Conservation (phyloP, 2,329 filamentous ascomycete genomes). For the Ramularia endophylla region DNA sequence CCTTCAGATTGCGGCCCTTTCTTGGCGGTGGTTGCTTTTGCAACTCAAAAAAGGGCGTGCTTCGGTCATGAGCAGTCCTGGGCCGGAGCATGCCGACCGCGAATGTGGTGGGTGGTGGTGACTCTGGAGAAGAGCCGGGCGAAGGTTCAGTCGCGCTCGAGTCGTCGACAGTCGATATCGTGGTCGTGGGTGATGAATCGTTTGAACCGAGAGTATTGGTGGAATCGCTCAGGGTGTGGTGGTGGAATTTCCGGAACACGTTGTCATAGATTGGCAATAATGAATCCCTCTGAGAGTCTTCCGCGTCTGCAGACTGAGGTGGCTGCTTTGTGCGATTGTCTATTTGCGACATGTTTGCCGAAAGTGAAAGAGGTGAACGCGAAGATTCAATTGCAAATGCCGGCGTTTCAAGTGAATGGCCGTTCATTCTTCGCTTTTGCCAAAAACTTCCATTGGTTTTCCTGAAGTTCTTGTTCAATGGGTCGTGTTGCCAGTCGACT, state of each 20-base stretch:
- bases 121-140: constrained; percentile 87
- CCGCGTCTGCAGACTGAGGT: constrained; percentile 17
- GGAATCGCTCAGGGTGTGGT: constrained; percentile 71
- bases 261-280: constrained; percentile 19
- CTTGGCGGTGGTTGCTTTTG: constrained; percentile 48
- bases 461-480: constrained; percentile 11
- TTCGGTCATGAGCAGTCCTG: constrained; percentile 46
- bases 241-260: constrained; percentile 43
- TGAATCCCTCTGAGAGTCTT: constrained; percentile 8
- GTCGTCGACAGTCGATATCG: constrained; percentile 85
- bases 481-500: constrained; percentile 21
- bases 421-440: constrained; percentile 24
- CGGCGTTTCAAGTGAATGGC: constrained; percentile 14
- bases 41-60: constrained; percentile 50
- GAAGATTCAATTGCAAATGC: constrained; percentile 14
- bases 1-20: constrained; percentile 77
- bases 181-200: constrained; percentile 92
- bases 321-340: constrained; percentile 21
- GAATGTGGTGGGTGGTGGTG: constrained; percentile 66
- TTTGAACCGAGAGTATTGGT: constrained; percentile 76
- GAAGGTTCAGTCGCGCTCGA: constrained; percentile 86
- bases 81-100: constrained; percentile 47
- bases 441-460: constrained; percentile 23
- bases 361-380: constrained; percentile 12
- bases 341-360: constrained; percentile 22